Conservation (phyloP, 768 basidiomycete species). For the Candolleomyces efflorescens region DNA sequence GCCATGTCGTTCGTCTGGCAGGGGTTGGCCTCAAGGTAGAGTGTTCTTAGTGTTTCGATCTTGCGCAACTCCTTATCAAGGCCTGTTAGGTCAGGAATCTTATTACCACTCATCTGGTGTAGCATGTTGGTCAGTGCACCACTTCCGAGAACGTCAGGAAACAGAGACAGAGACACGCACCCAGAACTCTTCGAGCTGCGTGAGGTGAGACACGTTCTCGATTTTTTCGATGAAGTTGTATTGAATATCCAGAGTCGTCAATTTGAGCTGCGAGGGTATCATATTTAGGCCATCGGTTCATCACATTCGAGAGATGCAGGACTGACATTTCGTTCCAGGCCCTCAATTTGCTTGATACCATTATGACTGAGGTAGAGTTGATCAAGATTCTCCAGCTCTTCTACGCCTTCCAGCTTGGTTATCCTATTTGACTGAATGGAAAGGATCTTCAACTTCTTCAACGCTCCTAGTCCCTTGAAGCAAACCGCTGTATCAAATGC, state of each 20-base stretch:
- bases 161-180: conserved; percentile 36
- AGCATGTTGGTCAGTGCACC: too few species aligned
- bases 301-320: neutral
- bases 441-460: conserved; percentile 77
- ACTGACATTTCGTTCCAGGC: conserved; percentile 77
- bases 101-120: conserved; percentile 79
- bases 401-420: conserved; percentile 79
- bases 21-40: conserved; percentile 96
- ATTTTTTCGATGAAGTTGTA: conserved; percentile 77
- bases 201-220: conserved; percentile 80
- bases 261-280: conserved; percentile 40
- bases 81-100: conserved; percentile 64
- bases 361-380: conserved; percentile 95
- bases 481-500: neutral
- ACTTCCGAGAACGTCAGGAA: neutral
- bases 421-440: conserved; percentile 95
- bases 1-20: conserved; percentile 76
- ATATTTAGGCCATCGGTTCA: neutral
- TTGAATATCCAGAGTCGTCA: conserved; percentile 85
- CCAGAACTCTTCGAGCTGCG: conserved; percentile 89
- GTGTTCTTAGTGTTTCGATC: conserved; percentile 66
- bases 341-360: conserved; percentile 79
- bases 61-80: conserved; percentile 64
- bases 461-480: conserved; percentile 57
- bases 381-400: conserved; percentile 67